These are phyloP conservation scores for Cystobasidium tubakii DNA, from an alignment of 768 basidiomycete species.

Conservation along the genomic window DNA sequence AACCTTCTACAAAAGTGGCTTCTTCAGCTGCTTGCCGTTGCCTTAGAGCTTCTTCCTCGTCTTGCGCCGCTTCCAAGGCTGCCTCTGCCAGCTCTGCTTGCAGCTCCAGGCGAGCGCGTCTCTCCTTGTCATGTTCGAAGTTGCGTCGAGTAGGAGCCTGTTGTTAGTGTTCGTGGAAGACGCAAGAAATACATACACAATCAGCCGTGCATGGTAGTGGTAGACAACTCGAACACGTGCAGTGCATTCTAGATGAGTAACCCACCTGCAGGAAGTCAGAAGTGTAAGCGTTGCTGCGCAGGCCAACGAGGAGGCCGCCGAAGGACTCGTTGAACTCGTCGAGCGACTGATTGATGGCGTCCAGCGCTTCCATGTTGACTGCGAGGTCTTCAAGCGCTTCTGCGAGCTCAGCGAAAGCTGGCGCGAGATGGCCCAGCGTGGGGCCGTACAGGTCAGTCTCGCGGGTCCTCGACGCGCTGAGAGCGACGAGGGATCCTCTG, in stretches of 20 bases:
- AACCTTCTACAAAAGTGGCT: background rate
- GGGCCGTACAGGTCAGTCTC: background rate
- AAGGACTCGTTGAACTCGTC: constrained; percentile 43
- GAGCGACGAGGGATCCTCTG: constrained; percentile 26
- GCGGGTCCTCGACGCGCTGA: constrained; percentile 18
- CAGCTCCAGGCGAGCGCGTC: background rate
- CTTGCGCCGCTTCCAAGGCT: background rate
- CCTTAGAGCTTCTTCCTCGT: background rate
- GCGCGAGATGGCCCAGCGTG: constrained; percentile 39
- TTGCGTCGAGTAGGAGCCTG: constrained; percentile 40
- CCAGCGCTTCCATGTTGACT: constrained; percentile 36
- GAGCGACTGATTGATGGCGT: constrained; percentile 18
- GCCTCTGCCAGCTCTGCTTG: background rate
- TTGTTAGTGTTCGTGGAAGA: too few relatives aligned
- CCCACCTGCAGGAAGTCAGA: constrained; percentile 41
- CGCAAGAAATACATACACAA: too few relatives aligned
- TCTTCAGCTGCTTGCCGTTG: background rate
- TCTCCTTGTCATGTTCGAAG: constrained; percentile 36
- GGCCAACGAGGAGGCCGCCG: constrained; percentile 38
- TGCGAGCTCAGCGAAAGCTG: constrained; percentile 40
- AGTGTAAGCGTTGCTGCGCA: constrained; percentile 43
- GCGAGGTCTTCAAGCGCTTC: constrained; percentile 39
- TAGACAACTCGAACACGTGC: too few relatives aligned
- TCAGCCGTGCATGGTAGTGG: too few relatives aligned
- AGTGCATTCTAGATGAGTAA: too few relatives aligned